A percentile compares a stretch with the other conserved stretches of the same genome.
Conservation (phyloP, 768 basidiomycete species). For the Panus rudis region DNA sequence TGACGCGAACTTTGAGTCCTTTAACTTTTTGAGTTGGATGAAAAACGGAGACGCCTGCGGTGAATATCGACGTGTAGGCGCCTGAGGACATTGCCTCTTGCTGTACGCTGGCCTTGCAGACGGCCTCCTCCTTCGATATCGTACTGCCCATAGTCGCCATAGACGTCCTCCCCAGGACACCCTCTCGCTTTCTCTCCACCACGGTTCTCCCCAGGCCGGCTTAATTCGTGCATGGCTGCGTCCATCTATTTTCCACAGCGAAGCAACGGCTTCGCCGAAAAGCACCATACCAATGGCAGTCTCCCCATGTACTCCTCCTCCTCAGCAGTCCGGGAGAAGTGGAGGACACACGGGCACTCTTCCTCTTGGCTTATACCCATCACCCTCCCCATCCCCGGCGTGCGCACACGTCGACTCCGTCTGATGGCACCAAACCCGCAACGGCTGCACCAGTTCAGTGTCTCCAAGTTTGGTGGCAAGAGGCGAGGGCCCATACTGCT, state of each 20-base stretch:
- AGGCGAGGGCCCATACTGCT: conserved; percentile 50
- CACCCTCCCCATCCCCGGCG: conserved; percentile 53
- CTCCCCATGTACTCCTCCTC: conserved; percentile 38
- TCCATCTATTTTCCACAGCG: conserved; percentile 40
- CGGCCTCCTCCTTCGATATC: too few species aligned
- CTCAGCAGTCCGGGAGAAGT: conserved; percentile 62
- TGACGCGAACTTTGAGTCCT: too few species aligned
- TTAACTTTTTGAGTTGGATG: too few species aligned
- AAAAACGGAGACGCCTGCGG: too few species aligned
- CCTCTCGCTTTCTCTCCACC: too few species aligned
- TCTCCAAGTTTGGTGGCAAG: conserved; percentile 53
- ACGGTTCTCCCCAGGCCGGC: too few species aligned
- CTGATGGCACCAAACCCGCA: conserved; percentile 55
- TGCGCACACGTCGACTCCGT: conserved; percentile 47
- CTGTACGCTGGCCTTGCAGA: too few species aligned
- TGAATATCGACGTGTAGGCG: too few species aligned
- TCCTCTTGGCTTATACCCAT: conserved; percentile 54
- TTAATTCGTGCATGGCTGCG: conserved; percentile 47
- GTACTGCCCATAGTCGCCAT: too few species aligned
- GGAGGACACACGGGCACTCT: conserved; percentile 36
- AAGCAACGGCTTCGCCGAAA: conserved; percentile 37
- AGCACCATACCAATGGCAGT: conserved; percentile 32
- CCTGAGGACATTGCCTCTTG: too few species aligned
- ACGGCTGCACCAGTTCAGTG: conserved; percentile 49
- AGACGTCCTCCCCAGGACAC: too few species aligned